Base-by-base conservation (phyloP, 2,329 filamentous ascomycete genomes). In the Parastagonospora avenae region DNA sequence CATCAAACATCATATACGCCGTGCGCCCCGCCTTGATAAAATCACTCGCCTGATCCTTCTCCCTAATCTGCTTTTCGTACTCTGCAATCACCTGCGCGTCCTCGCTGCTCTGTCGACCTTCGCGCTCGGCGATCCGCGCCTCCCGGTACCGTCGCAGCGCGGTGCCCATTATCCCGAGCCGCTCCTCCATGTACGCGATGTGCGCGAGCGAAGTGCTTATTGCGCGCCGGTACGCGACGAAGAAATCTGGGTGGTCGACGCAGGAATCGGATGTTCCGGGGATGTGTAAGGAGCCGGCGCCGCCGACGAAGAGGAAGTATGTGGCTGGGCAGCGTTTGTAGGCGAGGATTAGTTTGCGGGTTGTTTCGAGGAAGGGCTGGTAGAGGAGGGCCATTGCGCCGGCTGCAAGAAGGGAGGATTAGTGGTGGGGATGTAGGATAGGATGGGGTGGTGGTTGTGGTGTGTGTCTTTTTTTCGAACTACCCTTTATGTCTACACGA, bases 1-100 rank as follows among this genome's bases (percentile, higher is more conserved):
- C 68, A 29, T 73, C 67, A 9, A 73, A 74, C 30, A 74, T 73
- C 68, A 73, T 72, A 36, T 47, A 73, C 19, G 63, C 64, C n/a
- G 70, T 68, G 1, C 71, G 51, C 1, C 61, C 68, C 1, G 68
- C 70, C 19, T 64, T 69, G 12, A 72, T 71, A 12, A 72, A 72
- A 51, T 68, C 63, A 0, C 50, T 56, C 1, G 68, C 64, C 4
- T 49, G 41, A 15, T 71, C 67, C 24, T 68, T 68, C 2, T 10
- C 30, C 27, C 49, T 60, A 12, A 70, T 60, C 0, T 45, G 42
- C 1, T 51, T 45, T 39, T 72, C 69, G 19, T 70, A 71, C 28
- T 59, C 58, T 7, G 35, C 49, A 8, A 69, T 67, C 0, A 44
- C 46, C 1, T 48, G 28, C 12, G 29, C 19, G 12, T 69, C 52